A percentile compares a stretch with the other conserved stretches of the same genome.
phyloP scores from a whole-genome alignment of 2,329 filamentous ascomycete species.

The Nemania diffusa region DNA sequence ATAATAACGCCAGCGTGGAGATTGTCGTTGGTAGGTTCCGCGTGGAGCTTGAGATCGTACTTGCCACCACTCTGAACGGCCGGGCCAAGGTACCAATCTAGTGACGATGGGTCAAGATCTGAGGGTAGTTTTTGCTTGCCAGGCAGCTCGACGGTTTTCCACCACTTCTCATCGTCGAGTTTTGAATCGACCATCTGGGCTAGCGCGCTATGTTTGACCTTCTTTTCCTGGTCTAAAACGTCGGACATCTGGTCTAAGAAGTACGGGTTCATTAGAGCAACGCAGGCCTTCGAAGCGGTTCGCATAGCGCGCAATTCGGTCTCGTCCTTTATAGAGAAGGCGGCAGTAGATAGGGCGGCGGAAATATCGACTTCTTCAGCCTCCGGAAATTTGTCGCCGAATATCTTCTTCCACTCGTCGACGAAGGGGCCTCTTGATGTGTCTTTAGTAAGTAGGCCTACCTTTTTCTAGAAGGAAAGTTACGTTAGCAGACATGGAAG shows the following conservation, averaged over 20 bases:
- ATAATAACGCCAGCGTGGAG: slow-evolving; percentile 95
- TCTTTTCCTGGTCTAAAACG: slow-evolving; percentile 95
- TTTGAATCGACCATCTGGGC: slow-evolving; percentile 90
- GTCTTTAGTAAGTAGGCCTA: slow-evolving; percentile 88
- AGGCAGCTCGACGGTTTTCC: slow-evolving; percentile 79
- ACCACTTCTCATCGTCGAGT: slow-evolving; percentile 93
- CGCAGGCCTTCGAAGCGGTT: slow-evolving; percentile 92
- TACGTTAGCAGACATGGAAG: slow-evolving; percentile 30
- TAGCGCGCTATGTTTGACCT: slow-evolving; percentile 88
- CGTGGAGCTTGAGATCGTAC: slow-evolving; percentile 86
- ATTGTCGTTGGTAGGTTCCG: slow-evolving; percentile 81
- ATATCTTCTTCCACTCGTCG: slow-evolving; percentile 93
- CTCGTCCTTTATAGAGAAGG: slow-evolving; percentile 94
- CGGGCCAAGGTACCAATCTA: slow-evolving; percentile 94
- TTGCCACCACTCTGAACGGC: slow-evolving; percentile 95
- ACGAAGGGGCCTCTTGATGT: slow-evolving; percentile 87
- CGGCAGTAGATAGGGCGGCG: slow-evolving; percentile 80
- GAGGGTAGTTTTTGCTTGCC: slow-evolving; percentile 80
- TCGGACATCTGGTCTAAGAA: slow-evolving; percentile 99
- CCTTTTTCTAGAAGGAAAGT: slow-evolving; percentile 74
- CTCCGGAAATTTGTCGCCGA: slow-evolving; percentile 81
- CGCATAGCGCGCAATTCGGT: slow-evolving; percentile 93
- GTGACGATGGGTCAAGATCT: slow-evolving; percentile 86
- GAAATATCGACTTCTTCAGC: slow-evolving; percentile 89
- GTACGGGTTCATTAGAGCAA: slow-evolving; percentile 93